These are phyloP conservation scores for Tillandsia leiboldiana DNA, from an alignment of 176 grass and related monocot genomes.

Conservation along the genomic window DNA sequence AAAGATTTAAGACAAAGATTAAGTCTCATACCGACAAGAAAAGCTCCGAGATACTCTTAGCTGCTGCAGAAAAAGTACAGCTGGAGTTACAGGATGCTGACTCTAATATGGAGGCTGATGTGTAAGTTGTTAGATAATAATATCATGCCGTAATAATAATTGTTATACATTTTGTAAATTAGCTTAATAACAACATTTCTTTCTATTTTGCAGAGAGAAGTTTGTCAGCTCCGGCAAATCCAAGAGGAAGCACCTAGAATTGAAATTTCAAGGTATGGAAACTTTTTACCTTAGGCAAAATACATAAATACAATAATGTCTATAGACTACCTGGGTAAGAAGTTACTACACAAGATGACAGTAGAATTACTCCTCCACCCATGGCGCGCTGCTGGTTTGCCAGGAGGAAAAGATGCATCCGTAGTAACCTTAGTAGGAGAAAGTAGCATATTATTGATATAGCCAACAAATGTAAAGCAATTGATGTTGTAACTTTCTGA, in stretches of 20 bases:
- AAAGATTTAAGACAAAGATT: constrained; percentile 70
- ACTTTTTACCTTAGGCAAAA: too few relatives aligned
- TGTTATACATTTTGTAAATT: not conserved
- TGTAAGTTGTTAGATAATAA: constrained; percentile 45
- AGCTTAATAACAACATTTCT: constrained; percentile 4
- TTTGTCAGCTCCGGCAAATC: constrained; percentile 54
- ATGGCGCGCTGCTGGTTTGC: too few relatives aligned
- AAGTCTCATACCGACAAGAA: constrained; percentile 57
- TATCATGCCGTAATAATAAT: constrained; percentile 9
- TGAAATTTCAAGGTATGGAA: constrained; percentile 69
- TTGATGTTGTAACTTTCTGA: constrained; percentile 9
- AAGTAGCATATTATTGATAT: too few relatives aligned
- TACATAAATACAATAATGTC: too few relatives aligned
- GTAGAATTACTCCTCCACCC: too few relatives aligned
- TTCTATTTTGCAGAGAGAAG: constrained; percentile 56
- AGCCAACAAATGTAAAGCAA: too few relatives aligned
- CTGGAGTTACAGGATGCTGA: constrained; percentile 58
- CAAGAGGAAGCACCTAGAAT: constrained; percentile 76
- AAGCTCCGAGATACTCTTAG: constrained; percentile 62
- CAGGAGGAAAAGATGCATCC: too few relatives aligned
- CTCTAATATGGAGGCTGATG: constrained; percentile 58
- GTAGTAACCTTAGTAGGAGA: too few relatives aligned
- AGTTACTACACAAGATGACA: too few relatives aligned
- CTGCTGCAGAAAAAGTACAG: constrained; percentile 51
- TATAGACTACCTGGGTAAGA: too few relatives aligned